Evolutionary conservation across 345 rosid genomes (phyloP).

Genomic region (Melastoma malabathricum): DNA sequence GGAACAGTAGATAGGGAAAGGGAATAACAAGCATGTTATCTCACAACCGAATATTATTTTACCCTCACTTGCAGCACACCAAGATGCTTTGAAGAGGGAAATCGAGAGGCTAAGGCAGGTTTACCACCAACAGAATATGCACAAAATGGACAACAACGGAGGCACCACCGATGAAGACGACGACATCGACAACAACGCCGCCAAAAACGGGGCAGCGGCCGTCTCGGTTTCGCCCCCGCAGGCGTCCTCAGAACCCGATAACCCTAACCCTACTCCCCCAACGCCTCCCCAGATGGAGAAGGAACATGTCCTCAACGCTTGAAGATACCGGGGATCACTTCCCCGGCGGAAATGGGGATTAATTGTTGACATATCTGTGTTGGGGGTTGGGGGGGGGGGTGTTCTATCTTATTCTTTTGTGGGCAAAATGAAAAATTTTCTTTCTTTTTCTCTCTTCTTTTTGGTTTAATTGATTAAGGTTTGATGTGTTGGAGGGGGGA

Average conservation of each 20-base stretch:
- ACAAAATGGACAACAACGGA: slow-evolving; percentile 20
- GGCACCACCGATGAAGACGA: neutral
- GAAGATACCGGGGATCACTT: slow-evolving; percentile 2
- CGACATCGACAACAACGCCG: slow-evolving; percentile 1
- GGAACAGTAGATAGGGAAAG: no score
- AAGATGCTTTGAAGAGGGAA: slow-evolving; percentile 76
- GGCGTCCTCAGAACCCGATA: slow-evolving; percentile 12
- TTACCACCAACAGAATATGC: slow-evolving; percentile 43
- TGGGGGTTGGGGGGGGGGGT: no score
- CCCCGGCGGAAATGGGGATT: neutral
- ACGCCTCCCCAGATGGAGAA: slow-evolving; percentile 15
- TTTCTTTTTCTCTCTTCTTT: no score
- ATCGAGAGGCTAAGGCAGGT: slow-evolving; percentile 78
- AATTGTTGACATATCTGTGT: no score
- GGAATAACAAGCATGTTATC: no score
- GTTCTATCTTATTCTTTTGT: no score
- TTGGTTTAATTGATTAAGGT: no score
- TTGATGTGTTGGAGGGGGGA: no score
- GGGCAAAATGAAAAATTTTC: no score
- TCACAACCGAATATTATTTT: neutral
- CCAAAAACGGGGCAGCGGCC: no score
- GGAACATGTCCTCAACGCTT: slow-evolving; percentile 26
- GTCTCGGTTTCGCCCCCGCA: slow-evolving; percentile 10
- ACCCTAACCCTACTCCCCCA: no score
- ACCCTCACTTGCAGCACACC: slow-evolving; percentile 44